phyloP scores from a whole-genome alignment of 108 stramenopile species.

The Cyclostephanos tholiformis region DNA sequence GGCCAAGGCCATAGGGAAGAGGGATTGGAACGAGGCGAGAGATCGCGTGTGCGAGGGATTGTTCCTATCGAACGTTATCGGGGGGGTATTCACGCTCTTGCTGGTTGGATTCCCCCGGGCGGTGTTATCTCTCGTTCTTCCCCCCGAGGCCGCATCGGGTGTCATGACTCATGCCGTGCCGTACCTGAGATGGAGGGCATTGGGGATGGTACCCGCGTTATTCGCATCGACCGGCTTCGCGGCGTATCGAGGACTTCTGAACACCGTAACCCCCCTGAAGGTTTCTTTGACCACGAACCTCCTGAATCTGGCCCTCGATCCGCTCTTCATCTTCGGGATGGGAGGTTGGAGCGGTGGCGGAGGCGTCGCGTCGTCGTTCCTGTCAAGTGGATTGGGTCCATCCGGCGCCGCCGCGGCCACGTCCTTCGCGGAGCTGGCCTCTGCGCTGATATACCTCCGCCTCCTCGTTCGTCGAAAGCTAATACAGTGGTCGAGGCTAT shows the following conservation, averaged over 20 bases:
- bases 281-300: constrained; percentile 72
- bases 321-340: constrained; percentile 65
- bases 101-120: constrained; percentile 55
- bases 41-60: constrained; percentile 70
- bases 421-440: constrained; percentile 57
- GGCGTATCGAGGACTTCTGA: constrained; percentile 75
- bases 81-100: constrained; percentile 55
- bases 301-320: constrained; percentile 76
- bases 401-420: constrained; percentile 82
- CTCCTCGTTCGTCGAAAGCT: constrained; percentile 48
- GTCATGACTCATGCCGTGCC: constrained; percentile 69
- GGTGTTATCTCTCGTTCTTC: constrained; percentile 55
- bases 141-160: constrained; percentile 15
- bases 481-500: constrained; percentile 42
- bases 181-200: constrained; percentile 71
- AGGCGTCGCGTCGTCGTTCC: neutral
- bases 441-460: constrained; percentile 62
- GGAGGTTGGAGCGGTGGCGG: neutral
- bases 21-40: constrained; percentile 62
- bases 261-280: constrained; percentile 85
- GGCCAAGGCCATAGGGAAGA: constrained; percentile 59
- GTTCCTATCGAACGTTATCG: constrained; percentile 69
- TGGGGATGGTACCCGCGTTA: constrained; percentile 77
- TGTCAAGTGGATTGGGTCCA: constrained; percentile 56
- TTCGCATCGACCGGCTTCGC: constrained; percentile 77